Conservation (phyloP, 306 rosid genomes). For the Castanopsis chinensis region DNA sequence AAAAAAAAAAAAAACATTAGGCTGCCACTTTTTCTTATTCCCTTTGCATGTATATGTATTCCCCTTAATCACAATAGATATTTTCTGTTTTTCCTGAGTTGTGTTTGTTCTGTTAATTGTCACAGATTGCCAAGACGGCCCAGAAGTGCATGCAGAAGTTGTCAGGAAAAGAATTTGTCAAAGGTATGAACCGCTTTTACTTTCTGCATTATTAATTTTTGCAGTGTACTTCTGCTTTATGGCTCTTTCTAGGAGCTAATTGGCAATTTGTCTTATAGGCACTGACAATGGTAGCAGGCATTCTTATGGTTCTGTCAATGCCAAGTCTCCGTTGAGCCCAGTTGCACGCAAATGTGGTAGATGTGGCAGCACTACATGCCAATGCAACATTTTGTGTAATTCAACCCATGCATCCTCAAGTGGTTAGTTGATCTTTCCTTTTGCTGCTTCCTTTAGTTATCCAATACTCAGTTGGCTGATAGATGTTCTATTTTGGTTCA, state of each 20-base stretch:
- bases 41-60: background rate
- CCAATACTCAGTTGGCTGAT: conserved; percentile 3
- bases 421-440: conserved; percentile 29
- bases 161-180: conserved; percentile 31
- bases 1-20: background rate
- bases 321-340: conserved; percentile 22
- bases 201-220: conserved; percentile 5
- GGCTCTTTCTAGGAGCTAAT: conserved; percentile 50
- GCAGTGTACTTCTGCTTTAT: conserved; percentile 1
- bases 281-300: conserved; percentile 28
- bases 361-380: conserved; percentile 38
- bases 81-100: conserved; percentile 16
- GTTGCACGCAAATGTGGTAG: conserved; percentile 29
- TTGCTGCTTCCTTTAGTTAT: conserved; percentile 16
- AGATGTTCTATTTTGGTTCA: conserved; percentile 20
- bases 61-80: background rate
- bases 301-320: conserved; percentile 34
- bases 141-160: conserved; percentile 33
- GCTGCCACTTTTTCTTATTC: conserved; percentile 2
- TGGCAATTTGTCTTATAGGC: conserved; percentile 47
- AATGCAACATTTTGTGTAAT: conserved; percentile 35
- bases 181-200: conserved; percentile 50
- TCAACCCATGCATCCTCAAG: conserved; percentile 37
- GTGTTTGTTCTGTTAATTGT: conserved; percentile 33
- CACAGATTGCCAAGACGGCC: conserved; percentile 37